Evolutionary conservation across 2,329 filamentous ascomycete genomes (phyloP), one percentile per base, ranked within the genome.

Genomic region (Claviceps sp.): DNA sequence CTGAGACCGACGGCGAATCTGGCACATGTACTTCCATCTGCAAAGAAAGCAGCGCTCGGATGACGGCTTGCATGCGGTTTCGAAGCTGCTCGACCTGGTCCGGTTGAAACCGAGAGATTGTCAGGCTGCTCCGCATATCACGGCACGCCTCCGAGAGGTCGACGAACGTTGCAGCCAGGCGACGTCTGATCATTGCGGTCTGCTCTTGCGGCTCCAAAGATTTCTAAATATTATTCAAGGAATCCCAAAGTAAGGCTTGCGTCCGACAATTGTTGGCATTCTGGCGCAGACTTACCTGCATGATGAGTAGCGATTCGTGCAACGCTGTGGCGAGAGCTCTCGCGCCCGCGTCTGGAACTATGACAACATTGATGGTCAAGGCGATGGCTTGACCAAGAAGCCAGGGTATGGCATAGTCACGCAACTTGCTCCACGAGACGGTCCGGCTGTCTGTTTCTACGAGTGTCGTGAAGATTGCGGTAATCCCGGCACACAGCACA

Each of bases 291-390:
- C 63, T 54, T 54, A 73, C 72, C 60, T 70, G 65, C 70, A 78
- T 74, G 5, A 70, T 64, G 9, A 55, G 60, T 50, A 79, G 75
- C 1, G 73, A 67, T 51, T 69, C 62, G 55, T 77, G 71, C 41
- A 78, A 60, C 6, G 70, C 62, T 5, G 67, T 65, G 2, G 77
- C 76, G 8, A 81, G 60, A 7, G 72, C 70, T 45, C 75, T 70
- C 11, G 77, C 71, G 4, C 78, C 78, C n/a, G 75, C 72, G 60
- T 80, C 77, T 2, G 78, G 78, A 54, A 72, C 72, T 4, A 81
- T 57, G 9, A 68, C 49, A 41, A 70, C 61, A 57, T 75, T 77
- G 24, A 78, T 64, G 16, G 71, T 49, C 37, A 81, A 63, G 48
- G 72, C 71, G 50, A 81, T 70, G 1, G 67, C 75, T 58, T 81